Conservation (phyloP, 2,329 filamentous ascomycete genomes). For the Colletotrichum filicis region DNA sequence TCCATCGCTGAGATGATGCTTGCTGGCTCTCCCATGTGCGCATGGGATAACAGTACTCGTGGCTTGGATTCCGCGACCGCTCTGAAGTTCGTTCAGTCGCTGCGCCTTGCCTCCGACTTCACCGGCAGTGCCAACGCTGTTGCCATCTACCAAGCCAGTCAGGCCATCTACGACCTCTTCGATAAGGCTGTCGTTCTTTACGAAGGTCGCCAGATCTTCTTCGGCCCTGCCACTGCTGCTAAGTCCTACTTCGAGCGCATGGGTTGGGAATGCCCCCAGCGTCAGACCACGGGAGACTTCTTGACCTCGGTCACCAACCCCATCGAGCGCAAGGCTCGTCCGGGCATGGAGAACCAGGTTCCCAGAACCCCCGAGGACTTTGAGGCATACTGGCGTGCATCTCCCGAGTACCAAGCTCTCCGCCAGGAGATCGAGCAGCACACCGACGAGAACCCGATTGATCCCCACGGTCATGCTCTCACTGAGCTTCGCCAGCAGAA, state of each 20-base stretch:
- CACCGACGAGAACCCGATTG: constrained; percentile 56
- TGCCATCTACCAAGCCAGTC: constrained; percentile 78
- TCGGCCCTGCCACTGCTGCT: constrained; percentile 70
- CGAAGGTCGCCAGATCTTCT: constrained; percentile 82
- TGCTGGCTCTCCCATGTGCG: constrained; percentile 64
- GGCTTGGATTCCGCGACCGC: constrained; percentile 81
- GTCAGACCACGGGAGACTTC: constrained; percentile 77
- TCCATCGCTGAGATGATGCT: constrained; percentile 83
- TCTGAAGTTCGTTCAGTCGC: constrained; percentile 75
- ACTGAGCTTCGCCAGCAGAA: constrained; percentile 60
- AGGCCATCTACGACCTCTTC: constrained; percentile 77
- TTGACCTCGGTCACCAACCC: constrained; percentile 76
- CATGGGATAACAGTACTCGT: constrained; percentile 79
- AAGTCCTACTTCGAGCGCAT: constrained; percentile 74
- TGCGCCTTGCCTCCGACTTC: constrained; percentile 74
- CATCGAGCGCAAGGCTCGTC: constrained; percentile 62
- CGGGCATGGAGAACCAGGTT: constrained; percentile 69
- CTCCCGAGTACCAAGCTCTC: constrained; percentile 54
- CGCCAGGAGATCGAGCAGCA: constrained; percentile 61
- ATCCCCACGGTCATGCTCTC: constrained; percentile 49
- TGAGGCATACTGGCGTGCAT: constrained; percentile 59
- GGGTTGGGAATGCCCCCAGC: constrained; percentile 74
- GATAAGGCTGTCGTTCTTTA: constrained; percentile 82
- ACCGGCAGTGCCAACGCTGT: constrained; percentile 71
- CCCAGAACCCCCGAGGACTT: constrained; percentile 79